A percentile compares a stretch with the other conserved stretches of the same genome.
Conservation (phyloP, 495 filamentous ascomycete genomes). For the Podospora pseudoanserina region DNA sequence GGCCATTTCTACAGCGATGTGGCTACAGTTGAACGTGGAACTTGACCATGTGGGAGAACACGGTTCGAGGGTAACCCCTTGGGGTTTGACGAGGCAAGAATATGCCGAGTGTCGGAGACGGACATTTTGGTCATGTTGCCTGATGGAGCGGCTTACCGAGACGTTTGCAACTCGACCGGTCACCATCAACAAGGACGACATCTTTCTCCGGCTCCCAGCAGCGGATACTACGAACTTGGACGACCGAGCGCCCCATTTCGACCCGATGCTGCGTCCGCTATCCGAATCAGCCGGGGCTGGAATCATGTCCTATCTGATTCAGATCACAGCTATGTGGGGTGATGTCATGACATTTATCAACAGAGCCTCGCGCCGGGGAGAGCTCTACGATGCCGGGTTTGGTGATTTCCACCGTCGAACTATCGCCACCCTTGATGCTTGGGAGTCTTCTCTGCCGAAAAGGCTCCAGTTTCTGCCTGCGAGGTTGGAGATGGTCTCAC, state of each 20-base stretch:
- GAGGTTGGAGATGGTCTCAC: background rate
- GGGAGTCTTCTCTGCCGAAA: conserved; percentile 42
- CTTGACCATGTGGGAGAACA: conserved; percentile 19
- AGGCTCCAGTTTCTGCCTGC: conserved; percentile 25
- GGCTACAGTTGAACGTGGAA: conserved; percentile 59
- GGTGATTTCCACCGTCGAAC: conserved; percentile 50
- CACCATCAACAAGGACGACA: conserved; percentile 50
- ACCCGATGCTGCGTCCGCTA: conserved; percentile 50
- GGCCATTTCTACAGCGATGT: conserved; percentile 55
- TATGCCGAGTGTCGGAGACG: conserved; percentile 62
- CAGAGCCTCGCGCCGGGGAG: conserved; percentile 13
- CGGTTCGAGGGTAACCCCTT: conserved; percentile 34
- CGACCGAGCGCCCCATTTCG: background rate
- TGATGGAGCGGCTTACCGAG: conserved; percentile 60
- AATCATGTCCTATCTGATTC: conserved; percentile 57
- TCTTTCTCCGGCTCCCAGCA: conserved; percentile 58
- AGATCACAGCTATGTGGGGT: conserved; percentile 60
- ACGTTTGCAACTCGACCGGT: conserved; percentile 49
- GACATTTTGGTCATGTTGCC: conserved; percentile 64
- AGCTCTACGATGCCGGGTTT: conserved; percentile 30
- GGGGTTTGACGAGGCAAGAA: conserved; percentile 53
- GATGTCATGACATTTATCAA: conserved; percentile 59
- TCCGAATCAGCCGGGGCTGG: conserved; percentile 53
- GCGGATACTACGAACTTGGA: conserved; percentile 44
- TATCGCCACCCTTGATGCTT: conserved; percentile 52